Base-by-base conservation (phyloP, 1,284 basidiomycete genomes). In the Puccinia hordei region DNA sequence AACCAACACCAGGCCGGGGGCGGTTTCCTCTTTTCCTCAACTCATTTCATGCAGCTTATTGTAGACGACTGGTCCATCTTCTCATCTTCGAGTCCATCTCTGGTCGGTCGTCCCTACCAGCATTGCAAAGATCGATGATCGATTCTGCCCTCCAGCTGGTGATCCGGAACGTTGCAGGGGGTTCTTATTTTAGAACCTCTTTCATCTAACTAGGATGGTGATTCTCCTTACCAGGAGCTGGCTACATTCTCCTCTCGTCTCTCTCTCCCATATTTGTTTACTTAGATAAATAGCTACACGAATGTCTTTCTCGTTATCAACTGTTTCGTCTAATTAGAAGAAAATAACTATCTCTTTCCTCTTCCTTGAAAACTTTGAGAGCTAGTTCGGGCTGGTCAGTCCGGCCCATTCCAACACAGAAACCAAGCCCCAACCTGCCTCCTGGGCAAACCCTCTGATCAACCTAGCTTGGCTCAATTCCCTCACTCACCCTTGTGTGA, bases 191-290 rank as follows among this genome's bases (percentile, higher is more conserved):
- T 24, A 5, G 10, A 27, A 3, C 15, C 57, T 6, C 57, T 59
- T 30, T 12, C 46, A 49, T 15, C 8, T 17, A n/a, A n/a, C n/a
- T n/a, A 59, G 57, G 57, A 59, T 33, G 57, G 57, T 30, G 30
- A 27, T 59, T 59, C 57, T 59, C 57, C 57, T 59, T 59, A 59
- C 57, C 57, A 59, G 57, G 57, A 59, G 57, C 57, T 59, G 57
- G 57, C 57, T 59, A 59, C 57, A 59, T 59, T 33, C n/a, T 17
- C n/a, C 22, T 57, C 41, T 6, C 41, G 6, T 49, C 46, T 15
- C 10, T 9, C 17, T 17, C 46, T 3, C 17, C 10, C 6, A 5
- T 49, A 15, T 17, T 49, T 13, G 17, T 49, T n/a, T n/a, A n/a
- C n/a, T n/a, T n/a, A n/a, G n/a, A n/a, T n/a, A n/a, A n/a, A n/a